Base-by-base conservation (phyloP, 345 rosid genomes). In the Aegle marmelos region DNA sequence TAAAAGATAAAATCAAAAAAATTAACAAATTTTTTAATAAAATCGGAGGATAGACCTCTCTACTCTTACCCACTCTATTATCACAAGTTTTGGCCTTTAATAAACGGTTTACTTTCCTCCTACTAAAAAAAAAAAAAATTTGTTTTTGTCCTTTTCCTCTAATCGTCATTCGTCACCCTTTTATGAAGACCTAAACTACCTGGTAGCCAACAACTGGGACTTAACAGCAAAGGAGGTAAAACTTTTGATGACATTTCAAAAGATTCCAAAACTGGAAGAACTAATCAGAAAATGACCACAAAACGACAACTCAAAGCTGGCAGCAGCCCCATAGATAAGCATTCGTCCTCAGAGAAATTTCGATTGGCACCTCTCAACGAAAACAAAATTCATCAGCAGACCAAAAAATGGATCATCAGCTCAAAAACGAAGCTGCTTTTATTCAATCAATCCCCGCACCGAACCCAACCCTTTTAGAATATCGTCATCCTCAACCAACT, bases 401-500 rank as follows among this genome's bases (percentile, higher is more conserved):
- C 28, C 63, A 19, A 7, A 72, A 5, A 39, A 73, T 75, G 78
- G 78, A 76, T 76, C 72, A 76, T 74, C 78, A 75, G 36, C 67
- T 24, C 10, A 65, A 74, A 19, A 57, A 65, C 39, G 84, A 79
- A 53, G 76, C 69, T 2, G 77, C 76, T 31, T 63, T 58, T 27
- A 16, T 68, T 64, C 85, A 67, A 34, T 75, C 85, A 58, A 16
- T 78, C 71, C 76, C 81, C 22, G 57, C 61, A 67, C 72, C 74
- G 36, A 82, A 67, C 68, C 60, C 78, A 3, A 33, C 84, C 28
- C 61, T 81, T 68, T 73, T 82, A 64, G 86, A 78, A 53, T 85
- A 83, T 58, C 78, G 74, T 64, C 88, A 81, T 19, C 82, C 73
- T n/a, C 85, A 54, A 3, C 80, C 79, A 4, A 68, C 74, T 41